Conservation (phyloP, 2,329 filamentous ascomycete genomes). For the Ophiognomonia clavigignenti-juglandacearum region DNA sequence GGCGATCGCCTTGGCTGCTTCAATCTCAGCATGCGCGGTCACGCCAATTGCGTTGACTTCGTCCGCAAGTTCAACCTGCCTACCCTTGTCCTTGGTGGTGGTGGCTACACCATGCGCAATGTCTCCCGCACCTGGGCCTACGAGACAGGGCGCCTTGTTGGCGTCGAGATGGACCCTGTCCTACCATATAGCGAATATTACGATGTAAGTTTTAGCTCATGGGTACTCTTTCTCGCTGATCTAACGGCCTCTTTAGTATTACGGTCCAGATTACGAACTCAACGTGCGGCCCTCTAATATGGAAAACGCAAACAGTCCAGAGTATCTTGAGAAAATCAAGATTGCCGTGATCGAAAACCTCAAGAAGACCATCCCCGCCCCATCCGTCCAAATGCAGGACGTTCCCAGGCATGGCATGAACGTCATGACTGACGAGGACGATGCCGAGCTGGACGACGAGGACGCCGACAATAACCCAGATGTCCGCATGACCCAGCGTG, state of each 20-base stretch:
- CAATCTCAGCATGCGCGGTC: slow-evolving; percentile 94
- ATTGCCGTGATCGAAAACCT: slow-evolving; percentile 81
- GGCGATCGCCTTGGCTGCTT: slow-evolving; percentile 94
- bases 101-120: slow-evolving; percentile 95
- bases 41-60: slow-evolving; percentile 89
- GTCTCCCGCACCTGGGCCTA: slow-evolving; percentile 96
- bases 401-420: slow-evolving; percentile 58
- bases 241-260: slow-evolving; percentile 58
- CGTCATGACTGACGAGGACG: slow-evolving; percentile 59
- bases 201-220: slow-evolving; percentile 42
- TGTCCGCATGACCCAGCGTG: slow-evolving; percentile 71
- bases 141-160: slow-evolving; percentile 87
- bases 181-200: slow-evolving; percentile 98
- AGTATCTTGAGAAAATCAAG: slow-evolving; percentile 79
- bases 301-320: slow-evolving; percentile 82
- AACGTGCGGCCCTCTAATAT: slow-evolving; percentile 86
- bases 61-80: slow-evolving; percentile 83
- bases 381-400: slow-evolving; percentile 88
- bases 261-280: slow-evolving; percentile 83
- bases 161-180: slow-evolving; percentile 73
- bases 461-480: slow-evolving; percentile 88
- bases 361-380: slow-evolving; percentile 76
- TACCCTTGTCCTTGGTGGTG: slow-evolving; percentile 88
- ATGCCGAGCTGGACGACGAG: slow-evolving; percentile 60
- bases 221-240: background rate